Evolutionary conservation across 305 asterid species (phyloP).

Genomic region (Fraxinus albicans): DNA sequence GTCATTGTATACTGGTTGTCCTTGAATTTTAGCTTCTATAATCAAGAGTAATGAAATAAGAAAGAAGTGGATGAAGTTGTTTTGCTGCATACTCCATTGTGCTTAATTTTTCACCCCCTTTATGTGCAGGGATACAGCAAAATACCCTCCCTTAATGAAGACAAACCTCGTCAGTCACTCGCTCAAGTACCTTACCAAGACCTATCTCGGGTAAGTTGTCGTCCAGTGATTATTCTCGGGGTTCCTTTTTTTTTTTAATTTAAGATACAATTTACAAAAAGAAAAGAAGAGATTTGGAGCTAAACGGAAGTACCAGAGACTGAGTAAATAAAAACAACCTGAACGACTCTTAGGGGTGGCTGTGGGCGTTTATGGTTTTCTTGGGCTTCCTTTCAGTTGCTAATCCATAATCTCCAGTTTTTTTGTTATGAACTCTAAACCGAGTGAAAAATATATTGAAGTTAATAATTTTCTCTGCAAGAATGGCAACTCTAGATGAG

Average conservation of each 20-base stretch:
- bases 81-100: neutral
- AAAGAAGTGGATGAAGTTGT: neutral
- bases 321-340: neutral
- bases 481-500: neutral
- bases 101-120: slow-evolving; percentile 3
- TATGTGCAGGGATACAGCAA: slow-evolving; percentile 54
- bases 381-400: neutral
- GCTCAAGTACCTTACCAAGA: slow-evolving; percentile 48
- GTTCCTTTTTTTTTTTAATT: neutral
- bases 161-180: slow-evolving; percentile 58
- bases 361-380: neutral
- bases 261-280: neutral
- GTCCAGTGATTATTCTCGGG: neutral
- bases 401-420: neutral
- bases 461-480: neutral
- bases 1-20: neutral
- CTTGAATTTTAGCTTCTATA: neutral
- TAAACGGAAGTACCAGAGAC: neutral
- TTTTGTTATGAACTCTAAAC: neutral
- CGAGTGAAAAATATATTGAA: neutral
- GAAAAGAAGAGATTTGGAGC: neutral
- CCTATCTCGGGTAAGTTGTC: slow-evolving; percentile 51
- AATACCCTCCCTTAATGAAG: slow-evolving; percentile 51
- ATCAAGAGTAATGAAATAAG: neutral
- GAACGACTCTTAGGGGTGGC: neutral